Evolutionary conservation across 1,139 yeast species (phyloP).

Genomic region (Taphrina populina): DNA sequence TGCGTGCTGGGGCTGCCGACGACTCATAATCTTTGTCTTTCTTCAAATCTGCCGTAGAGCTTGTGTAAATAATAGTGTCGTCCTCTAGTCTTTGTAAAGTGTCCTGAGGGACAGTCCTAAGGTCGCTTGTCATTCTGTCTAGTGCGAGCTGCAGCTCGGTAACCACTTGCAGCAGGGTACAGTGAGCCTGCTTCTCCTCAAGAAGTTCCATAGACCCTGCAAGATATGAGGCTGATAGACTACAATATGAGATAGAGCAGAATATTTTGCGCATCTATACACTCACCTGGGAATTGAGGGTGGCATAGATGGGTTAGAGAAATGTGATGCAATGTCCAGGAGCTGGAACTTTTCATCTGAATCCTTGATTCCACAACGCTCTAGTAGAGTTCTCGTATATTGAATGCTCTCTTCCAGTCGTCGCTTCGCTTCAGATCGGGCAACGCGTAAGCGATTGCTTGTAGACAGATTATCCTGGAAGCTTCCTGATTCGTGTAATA

Average conservation of each 20-base stretch:
- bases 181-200: too few relatives aligned
- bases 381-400: background rate
- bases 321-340: conserved; percentile 1
- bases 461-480: background rate
- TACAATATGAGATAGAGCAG: too few relatives aligned
- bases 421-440: background rate
- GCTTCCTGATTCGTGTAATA: background rate
- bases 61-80: background rate
- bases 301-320: background rate
- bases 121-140: too few relatives aligned
- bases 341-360: background rate
- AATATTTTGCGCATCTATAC: too few relatives aligned
- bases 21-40: background rate
- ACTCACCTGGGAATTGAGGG: conserved; percentile 1
- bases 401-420: background rate
- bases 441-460: background rate
- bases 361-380: background rate
- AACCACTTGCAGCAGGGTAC: too few relatives aligned
- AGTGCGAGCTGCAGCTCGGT: too few relatives aligned
- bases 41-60: too few relatives aligned
- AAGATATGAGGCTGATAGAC: too few relatives aligned
- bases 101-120: background rate
- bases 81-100: background rate
- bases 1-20: background rate
- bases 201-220: too few relatives aligned